A percentile compares a stretch with the other conserved stretches of the same genome.
Evolutionary conservation across 164 flowering plant species (phyloP).

Genomic region (Warburgia ugandensis): DNA sequence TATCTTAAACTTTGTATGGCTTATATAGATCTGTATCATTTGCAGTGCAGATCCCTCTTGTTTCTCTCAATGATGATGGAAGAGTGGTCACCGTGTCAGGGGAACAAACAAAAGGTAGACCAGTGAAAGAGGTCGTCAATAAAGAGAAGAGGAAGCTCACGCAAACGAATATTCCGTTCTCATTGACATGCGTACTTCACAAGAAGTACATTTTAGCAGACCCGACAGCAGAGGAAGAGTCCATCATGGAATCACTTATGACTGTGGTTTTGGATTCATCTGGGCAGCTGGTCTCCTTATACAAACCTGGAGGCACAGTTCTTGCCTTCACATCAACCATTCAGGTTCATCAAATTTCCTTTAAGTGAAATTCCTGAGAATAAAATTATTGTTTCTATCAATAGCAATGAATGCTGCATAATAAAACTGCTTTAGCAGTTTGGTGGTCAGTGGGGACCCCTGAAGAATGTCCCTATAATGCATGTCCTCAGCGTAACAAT

Average conservation of each 20-base stretch:
- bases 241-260: slow-evolving; percentile 45
- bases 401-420: too few species aligned
- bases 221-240: slow-evolving; percentile 75
- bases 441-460: too few species aligned
- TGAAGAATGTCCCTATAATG: too few species aligned
- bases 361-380: too few species aligned
- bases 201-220: slow-evolving; percentile 82
- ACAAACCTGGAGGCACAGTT: slow-evolving; percentile 87
- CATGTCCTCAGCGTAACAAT: too few species aligned
- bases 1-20: too few species aligned
- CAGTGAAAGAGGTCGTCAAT: slow-evolving; percentile 49
- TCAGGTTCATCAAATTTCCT: slow-evolving; percentile 41
- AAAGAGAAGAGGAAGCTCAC: slow-evolving; percentile 66
- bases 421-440: too few species aligned
- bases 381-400: too few species aligned
- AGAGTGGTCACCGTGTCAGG: slow-evolving; percentile 48
- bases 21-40: too few species aligned
- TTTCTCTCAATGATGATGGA: slow-evolving; percentile 80
- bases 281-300: slow-evolving; percentile 66
- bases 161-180: slow-evolving; percentile 48
- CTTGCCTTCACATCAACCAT: slow-evolving; percentile 59
- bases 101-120: slow-evolving; percentile 32
- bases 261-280: slow-evolving; percentile 65
- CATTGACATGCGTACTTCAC: slow-evolving; percentile 80
- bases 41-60: slow-evolving; percentile 82